Base-by-base conservation (phyloP, 306 rosid genomes). In the Corylus avellana region DNA sequence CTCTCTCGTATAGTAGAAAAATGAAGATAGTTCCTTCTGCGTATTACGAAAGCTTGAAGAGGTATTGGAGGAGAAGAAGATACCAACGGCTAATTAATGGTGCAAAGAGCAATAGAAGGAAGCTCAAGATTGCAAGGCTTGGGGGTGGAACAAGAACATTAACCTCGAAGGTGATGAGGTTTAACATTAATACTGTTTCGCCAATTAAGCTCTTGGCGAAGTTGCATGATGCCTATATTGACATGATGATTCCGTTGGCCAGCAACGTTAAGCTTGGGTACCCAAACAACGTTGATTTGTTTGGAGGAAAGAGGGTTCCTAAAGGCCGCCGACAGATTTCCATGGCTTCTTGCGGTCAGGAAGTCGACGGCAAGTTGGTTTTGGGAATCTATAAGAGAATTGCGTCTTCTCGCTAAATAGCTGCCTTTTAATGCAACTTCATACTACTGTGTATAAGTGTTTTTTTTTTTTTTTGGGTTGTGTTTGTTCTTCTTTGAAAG, bases 371-470 rank as follows among this genome's bases (percentile, higher is more conserved):
- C 8, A 81, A 48, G 20, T 66, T 87, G 75, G 80, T 87, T 64
- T 32, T 81, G 82, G 86, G 81, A 77, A 73, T 84, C 29, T 87
- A 84, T 70, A 84, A 84, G 78, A 84, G 87, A 50, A 37, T 81
- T 32, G 83, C 84, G 5, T 78, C 82, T 68, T 78, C 84, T 72
- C 56, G 66, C 13, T 27, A 84, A 57, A 47, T 76, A 55, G 44
- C 29, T 61, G 27, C 46, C 39, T 56, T 39, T 18, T 78, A 69
- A 44, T 66, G 12, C n/a, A 11, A n/a, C 11, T 51, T 74, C 59
- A 66, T 51, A 35, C n/a, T 56, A 50, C 27, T 8, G 11, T 8
- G 25, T 55, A 55, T 58, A 8, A 2, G 51, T 71, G 72, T 70
- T 59, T 5, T 8, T 50, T 49, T 16, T 8, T 16, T 8, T 44